These are phyloP conservation scores for Coccinonectria pachysandricola DNA, from an alignment of 2,329 filamentous ascomycete genomes.

Conservation along the genomic window DNA sequence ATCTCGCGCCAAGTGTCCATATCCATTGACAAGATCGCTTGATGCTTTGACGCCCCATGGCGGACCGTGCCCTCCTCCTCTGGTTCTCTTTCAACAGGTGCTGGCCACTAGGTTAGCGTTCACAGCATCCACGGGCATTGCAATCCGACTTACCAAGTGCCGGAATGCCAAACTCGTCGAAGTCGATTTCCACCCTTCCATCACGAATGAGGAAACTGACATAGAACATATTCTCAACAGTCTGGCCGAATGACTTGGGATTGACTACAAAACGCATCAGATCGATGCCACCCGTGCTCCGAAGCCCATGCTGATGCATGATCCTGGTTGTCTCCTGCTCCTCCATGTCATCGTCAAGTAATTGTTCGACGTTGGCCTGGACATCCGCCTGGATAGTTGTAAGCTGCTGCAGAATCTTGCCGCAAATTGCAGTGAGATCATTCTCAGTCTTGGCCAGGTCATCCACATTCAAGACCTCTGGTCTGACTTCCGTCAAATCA, in stretches of 20 bases:
- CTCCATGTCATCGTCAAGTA: constrained; percentile 35
- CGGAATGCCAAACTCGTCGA: constrained; percentile 66
- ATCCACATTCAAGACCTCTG: constrained; percentile 64
- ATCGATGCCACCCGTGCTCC: constrained; percentile 60
- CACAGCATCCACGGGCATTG: not conserved
- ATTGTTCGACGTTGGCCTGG: constrained; percentile 34
- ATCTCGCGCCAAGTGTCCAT: constrained; percentile 74
- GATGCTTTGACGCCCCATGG: constrained; percentile 57
- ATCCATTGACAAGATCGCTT: constrained; percentile 82
- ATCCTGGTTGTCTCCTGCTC: constrained; percentile 38
- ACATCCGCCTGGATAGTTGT: constrained; percentile 34
- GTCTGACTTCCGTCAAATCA: constrained; percentile 59
- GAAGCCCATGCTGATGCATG: constrained; percentile 56
- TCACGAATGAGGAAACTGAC: constrained; percentile 89
- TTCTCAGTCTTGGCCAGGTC: constrained; percentile 70
- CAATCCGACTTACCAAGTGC: constrained; percentile 55
- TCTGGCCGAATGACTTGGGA: constrained; percentile 83
- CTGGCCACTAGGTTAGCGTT: constrained; percentile 17
- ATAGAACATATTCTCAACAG: constrained; percentile 94
- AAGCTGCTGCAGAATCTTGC: constrained; percentile 59
- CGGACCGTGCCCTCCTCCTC: constrained; percentile 34
- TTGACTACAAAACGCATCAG: constrained; percentile 86
- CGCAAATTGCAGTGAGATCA: constrained; percentile 69
- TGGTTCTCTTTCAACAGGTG: constrained; percentile 29
- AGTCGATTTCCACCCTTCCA: constrained; percentile 62